These are phyloP conservation scores for Globisporangium abappressorium DNA, from an alignment of 352 stramenopile species.

Conservation along the genomic window DNA sequence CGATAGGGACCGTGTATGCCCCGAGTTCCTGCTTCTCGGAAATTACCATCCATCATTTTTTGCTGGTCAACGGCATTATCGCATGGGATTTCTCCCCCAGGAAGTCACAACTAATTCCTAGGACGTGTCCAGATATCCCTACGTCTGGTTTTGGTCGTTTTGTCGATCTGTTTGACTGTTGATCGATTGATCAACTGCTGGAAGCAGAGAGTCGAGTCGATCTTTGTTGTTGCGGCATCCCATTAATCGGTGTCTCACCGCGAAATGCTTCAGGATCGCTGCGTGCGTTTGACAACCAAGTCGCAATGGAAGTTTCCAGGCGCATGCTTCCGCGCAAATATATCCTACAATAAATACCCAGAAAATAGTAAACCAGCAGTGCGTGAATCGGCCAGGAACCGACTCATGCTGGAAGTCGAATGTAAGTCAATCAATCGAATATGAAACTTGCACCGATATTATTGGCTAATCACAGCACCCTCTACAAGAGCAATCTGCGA, in stretches of 20 bases:
- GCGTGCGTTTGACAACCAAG: background rate
- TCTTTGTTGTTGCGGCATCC: background rate
- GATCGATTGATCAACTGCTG: background rate
- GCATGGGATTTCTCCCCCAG: background rate
- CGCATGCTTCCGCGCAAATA: background rate
- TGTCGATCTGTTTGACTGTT: no score
- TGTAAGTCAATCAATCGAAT: background rate
- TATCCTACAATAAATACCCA: background rate
- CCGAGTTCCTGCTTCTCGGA: background rate
- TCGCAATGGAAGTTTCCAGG: background rate
- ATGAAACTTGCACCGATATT: background rate
- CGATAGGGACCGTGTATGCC: background rate
- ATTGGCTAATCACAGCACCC: background rate
- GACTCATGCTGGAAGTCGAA: no score
- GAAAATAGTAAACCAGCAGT: background rate
- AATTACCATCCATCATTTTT: background rate
- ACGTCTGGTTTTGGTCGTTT: no score
- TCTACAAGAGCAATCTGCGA: background rate
- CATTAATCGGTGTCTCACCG: background rate
- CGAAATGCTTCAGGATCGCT: background rate
- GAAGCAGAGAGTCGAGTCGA: background rate
- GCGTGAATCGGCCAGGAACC: no score
- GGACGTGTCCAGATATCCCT: no score
- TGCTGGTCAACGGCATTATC: background rate
- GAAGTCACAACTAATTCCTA: background rate